A percentile compares a stretch with the other conserved stretches of the same genome.
Evolutionary conservation across 2,329 filamentous ascomycete species (phyloP).

Genomic region (Exserohilum turcica): DNA sequence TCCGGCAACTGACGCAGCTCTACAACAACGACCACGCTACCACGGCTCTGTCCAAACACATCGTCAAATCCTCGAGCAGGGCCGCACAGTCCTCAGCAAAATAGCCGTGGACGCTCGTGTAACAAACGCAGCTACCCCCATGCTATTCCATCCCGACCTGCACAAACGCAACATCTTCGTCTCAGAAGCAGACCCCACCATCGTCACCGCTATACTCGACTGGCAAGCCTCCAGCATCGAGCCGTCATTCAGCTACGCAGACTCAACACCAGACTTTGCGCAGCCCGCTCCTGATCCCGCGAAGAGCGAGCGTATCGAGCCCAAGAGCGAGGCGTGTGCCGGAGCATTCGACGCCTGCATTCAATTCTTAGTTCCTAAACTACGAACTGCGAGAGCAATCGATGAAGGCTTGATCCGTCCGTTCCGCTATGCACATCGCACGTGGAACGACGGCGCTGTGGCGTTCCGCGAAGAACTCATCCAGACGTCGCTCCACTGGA

Average conservation of each 20-base stretch:
- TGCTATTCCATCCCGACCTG: constrained; percentile 50
- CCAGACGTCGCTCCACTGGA: constrained; percentile 46
- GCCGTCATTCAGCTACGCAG: constrained; percentile 49
- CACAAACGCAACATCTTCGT: constrained; percentile 53
- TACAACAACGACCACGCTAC: constrained; percentile 38
- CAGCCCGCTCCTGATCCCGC: constrained; percentile 26
- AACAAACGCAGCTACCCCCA: constrained; percentile 33
- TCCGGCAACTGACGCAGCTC: constrained; percentile 26
- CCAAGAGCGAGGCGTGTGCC: constrained; percentile 35
- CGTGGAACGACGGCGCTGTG: constrained; percentile 50
- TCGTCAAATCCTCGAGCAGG: constrained; percentile 37
- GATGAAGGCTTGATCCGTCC: constrained; percentile 47
- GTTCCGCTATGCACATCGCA: constrained; percentile 50
- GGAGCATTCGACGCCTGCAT: constrained; percentile 43
- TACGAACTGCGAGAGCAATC: constrained; percentile 40
- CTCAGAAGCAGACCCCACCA: constrained; percentile 46
- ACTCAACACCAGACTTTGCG: constrained; percentile 50
- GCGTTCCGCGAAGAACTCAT: constrained; percentile 51
- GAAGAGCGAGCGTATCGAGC: constrained; percentile 18
- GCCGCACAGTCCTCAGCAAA: constrained; percentile 35
- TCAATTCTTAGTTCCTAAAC: constrained; percentile 38
- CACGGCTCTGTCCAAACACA: constrained; percentile 46
- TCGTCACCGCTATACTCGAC: constrained; percentile 50
- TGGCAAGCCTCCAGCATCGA: constrained; percentile 52
- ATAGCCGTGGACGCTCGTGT: constrained; percentile 38